Base-by-base conservation (phyloP, 306 rosid genomes). In the Vigna trinervia region DNA sequence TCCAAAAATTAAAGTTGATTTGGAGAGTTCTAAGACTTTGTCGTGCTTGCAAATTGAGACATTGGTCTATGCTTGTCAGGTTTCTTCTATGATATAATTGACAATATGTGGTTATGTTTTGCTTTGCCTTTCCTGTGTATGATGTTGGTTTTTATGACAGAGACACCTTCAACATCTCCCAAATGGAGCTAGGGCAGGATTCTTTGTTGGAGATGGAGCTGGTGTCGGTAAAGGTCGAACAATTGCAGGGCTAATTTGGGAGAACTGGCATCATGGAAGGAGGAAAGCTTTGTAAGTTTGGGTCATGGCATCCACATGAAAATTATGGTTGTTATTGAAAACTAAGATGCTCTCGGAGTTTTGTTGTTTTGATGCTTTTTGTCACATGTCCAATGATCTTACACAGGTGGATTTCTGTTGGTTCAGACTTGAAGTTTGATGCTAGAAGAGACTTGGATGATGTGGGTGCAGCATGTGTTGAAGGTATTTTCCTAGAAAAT, bases 161-260 rank as follows among this genome's bases (percentile, higher is more conserved):
- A 92, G 99, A 77, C 97, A 95, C 82, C 88, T 88, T 61, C 97
- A 95, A 48, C 97, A 85, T 84, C 96, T 95, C 81, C 84, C 97
- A 0, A 82, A 53, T 82, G 89, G 85, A 38, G 87, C 86, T 73
- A 86, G 97, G 85, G 97, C 94, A 34, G 99, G 99, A 74, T 95
- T 92, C 81, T 95, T 95, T 76, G 62, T 92, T 43, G 99, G 99
- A 75, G 99, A 95, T 84, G 99, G 99, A 76, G 99, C 99, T 77
- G 99, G 99, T 75, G 97, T 95, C 72, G 99, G 99, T 78, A 95
- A 95, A 87, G 99, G 99, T 81, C 93, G 99, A 75, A 92, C 99
- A 30, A 87, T 95, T 81, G 99, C 97, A 2, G 99, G 99, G 68
- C 79, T 95, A 84, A 90, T 95, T 62, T 91, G 92, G 99, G 99